A percentile compares a stretch with the other conserved stretches of the same genome.
Evolutionary conservation across 495 filamentous ascomycete genomes (phyloP).

Genomic region (Penicillium coffeae): DNA sequence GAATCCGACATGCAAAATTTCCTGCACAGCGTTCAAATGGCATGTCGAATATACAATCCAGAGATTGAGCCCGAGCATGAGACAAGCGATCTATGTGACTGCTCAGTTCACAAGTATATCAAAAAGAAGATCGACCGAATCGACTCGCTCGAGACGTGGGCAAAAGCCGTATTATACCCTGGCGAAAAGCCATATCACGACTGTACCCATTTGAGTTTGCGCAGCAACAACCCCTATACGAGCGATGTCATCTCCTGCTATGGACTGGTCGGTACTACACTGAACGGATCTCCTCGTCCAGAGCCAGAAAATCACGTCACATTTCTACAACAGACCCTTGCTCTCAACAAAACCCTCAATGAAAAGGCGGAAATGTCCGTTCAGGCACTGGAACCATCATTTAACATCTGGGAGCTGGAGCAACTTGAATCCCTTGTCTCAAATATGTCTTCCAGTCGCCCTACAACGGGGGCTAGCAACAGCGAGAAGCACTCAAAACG

Average conservation of each 20-base stretch:
- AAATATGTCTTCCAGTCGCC: too few species aligned
- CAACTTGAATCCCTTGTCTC: constrained; percentile 25
- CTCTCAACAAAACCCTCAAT: constrained; percentile 32
- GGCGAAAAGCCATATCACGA: constrained; percentile 44
- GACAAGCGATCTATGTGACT: constrained; percentile 28
- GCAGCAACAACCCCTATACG: constrained; percentile 30
- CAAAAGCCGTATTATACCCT: constrained; percentile 45
- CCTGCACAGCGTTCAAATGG: constrained; percentile 32
- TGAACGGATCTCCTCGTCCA: constrained; percentile 12
- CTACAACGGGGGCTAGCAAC: too few species aligned
- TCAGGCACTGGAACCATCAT: constrained; percentile 31
- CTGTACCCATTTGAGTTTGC: constrained; percentile 9
- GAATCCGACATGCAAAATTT: constrained; percentile 43
- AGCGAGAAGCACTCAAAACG: constrained; percentile 12
- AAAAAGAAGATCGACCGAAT: constrained; percentile 31
- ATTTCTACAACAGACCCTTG: constrained; percentile 26
- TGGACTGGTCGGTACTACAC: constrained; percentile 9
- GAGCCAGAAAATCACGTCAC: constrained; percentile 25
- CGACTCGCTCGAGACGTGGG: constrained; percentile 37
- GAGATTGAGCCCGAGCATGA: constrained; percentile 51
- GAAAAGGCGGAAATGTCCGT: constrained; percentile 31
- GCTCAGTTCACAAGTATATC: constrained; percentile 33
- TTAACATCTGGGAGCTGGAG: constrained; percentile 38
- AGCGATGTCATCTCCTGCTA: neutral
- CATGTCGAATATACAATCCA: constrained; percentile 38